These are phyloP conservation scores for Penicillium maclennaniae DNA, from an alignment of 495 filamentous ascomycete species.

Conservation along the genomic window DNA sequence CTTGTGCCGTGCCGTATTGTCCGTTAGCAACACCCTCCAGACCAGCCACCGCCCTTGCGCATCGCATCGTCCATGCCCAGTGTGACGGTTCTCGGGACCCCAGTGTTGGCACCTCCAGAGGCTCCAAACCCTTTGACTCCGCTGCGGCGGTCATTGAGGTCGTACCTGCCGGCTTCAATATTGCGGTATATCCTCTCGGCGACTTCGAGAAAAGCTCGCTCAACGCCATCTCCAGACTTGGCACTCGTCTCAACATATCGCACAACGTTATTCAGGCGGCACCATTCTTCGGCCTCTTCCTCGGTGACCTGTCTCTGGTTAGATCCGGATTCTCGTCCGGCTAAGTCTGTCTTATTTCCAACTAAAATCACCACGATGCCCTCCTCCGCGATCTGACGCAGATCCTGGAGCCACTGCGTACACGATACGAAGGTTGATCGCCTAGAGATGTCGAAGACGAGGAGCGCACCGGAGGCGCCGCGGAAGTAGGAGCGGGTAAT, in stretches of 20 bases:
- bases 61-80: conserved; percentile 55
- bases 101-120: conserved; percentile 39
- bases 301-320: conserved; percentile 74
- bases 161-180: conserved; percentile 88
- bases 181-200: conserved; percentile 93
- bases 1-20: background rate
- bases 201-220: conserved; percentile 86
- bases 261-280: conserved; percentile 71
- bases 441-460: conserved; percentile 92
- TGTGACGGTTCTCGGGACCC: conserved; percentile 50
- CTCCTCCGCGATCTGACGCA: conserved; percentile 88
- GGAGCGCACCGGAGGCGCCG: conserved; percentile 82
- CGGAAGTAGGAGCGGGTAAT: conserved; percentile 95
- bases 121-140: conserved; percentile 81
- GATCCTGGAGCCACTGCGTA: conserved; percentile 86
- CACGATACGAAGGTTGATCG: conserved; percentile 80
- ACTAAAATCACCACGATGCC: conserved; percentile 91
- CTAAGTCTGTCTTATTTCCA: conserved; percentile 89
- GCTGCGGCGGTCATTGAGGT: conserved; percentile 86
- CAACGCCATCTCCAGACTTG: conserved; percentile 89
- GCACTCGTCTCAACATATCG: conserved; percentile 94
- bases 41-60: conserved; percentile 43
- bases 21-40: conserved; percentile 46
- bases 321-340: conserved; percentile 41
- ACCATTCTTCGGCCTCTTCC: conserved; percentile 86